Percentiles rank a stretch among this genome's conserved stretches.
Conservation (phyloP, 106 monocot genomes). For the Platanthera guangdongensis region DNA sequence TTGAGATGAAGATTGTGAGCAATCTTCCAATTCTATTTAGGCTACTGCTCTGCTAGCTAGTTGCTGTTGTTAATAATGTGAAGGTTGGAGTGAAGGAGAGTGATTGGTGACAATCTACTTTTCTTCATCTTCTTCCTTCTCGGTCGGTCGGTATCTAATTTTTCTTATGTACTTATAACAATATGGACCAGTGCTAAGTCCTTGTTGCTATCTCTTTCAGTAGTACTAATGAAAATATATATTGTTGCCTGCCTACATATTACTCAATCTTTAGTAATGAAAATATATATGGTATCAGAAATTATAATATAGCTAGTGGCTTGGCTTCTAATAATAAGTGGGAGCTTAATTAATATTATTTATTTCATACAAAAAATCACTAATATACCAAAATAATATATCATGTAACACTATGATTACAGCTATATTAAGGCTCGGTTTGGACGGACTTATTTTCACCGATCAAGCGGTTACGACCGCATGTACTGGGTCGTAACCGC, state of each 20-base stretch:
- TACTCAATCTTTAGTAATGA: neutral
- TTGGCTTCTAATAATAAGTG: neutral
- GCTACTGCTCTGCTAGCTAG: no score
- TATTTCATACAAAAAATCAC: no score
- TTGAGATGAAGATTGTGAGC: neutral
- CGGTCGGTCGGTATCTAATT: neutral
- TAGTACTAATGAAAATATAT: neutral
- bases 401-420: no score
- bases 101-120: neutral
- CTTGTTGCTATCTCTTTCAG: neutral
- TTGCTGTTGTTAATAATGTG: neutral
- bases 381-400: no score
- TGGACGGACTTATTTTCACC: no score
- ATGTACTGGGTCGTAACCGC: no score
- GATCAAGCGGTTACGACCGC: no score
- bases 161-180: neutral
- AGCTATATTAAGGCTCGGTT: no score
- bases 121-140: slow-evolving; percentile 1
- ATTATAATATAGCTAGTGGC: no score
- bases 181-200: neutral
- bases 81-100: neutral
- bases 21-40: neutral
- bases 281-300: neutral
- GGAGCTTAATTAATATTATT: neutral
- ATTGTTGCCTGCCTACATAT: neutral